A percentile compares a stretch with the other conserved stretches of the same genome.
Evolutionary conservation across 2,329 filamentous ascomycete genomes (phyloP).

Genomic region (Fusarium xyrophilum): DNA sequence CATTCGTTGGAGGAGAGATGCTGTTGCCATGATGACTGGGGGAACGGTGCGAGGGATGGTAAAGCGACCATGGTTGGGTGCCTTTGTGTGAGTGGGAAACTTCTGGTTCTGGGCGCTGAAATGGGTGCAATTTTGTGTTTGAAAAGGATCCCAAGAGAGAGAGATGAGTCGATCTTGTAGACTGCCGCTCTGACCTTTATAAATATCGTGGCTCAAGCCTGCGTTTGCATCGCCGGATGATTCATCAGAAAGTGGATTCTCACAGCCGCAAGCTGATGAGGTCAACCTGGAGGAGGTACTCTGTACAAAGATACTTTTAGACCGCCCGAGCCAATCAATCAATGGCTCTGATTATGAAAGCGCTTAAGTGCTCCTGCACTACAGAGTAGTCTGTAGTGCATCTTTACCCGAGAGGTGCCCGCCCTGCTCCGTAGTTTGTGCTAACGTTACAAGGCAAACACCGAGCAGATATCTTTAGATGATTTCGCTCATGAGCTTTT

Average conservation of each 20-base stretch:
- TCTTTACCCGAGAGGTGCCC: background rate
- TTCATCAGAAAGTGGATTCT: slow-evolving; percentile 47
- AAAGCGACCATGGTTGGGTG: slow-evolving; percentile 54
- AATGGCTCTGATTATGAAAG: background rate
- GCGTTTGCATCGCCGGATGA: slow-evolving; percentile 49
- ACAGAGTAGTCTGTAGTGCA: no score
- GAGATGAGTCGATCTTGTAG: slow-evolving; percentile 4
- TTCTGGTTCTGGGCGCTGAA: background rate
- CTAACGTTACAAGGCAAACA: background rate
- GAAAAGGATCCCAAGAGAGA: background rate
- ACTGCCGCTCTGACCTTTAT: background rate
- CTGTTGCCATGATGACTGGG: slow-evolving; percentile 70
- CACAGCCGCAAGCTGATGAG: slow-evolving; percentile 25
- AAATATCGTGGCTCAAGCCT: slow-evolving; percentile 13
- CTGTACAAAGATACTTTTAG: slow-evolving; percentile 4
- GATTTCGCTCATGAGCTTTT: background rate
- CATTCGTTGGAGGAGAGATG: slow-evolving; percentile 75
- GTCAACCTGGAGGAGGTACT: slow-evolving; percentile 10
- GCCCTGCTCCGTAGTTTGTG: background rate
- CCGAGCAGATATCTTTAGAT: background rate
- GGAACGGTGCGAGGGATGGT: slow-evolving; percentile 80
- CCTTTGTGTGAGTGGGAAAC: background rate
- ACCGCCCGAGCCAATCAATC: slow-evolving; percentile 27
- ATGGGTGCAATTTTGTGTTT: background rate
- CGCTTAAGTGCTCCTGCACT: background rate